Evolutionary conservation across 805 yeast genomes (phyloP).

Genomic region (Torulaspora franciscae): DNA sequence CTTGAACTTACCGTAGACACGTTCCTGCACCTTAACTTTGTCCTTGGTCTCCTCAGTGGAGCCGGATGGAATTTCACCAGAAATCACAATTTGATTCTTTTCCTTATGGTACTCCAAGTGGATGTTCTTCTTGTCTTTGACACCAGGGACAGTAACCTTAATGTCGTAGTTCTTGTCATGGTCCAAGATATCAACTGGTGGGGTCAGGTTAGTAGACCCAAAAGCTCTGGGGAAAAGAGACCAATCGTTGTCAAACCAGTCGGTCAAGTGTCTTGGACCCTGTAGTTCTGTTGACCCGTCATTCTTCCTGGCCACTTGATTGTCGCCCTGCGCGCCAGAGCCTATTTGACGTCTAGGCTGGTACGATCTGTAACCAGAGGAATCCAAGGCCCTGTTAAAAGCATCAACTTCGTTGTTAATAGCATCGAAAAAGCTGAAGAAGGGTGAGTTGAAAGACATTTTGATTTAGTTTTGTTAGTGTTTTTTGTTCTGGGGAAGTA

Average conservation of each 20-base stretch:
- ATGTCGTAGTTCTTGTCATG: conserved; percentile 40
- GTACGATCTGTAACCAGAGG: conserved; percentile 25
- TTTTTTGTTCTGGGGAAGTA: neutral
- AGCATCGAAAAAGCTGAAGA: conserved; percentile 42
- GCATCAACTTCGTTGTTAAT: conserved; percentile 41
- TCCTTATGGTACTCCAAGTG: conserved; percentile 45
- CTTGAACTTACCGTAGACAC: conserved; percentile 40
- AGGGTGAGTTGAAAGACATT: conserved; percentile 41
- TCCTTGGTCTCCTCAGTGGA: conserved; percentile 21
- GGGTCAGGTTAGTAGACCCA: conserved; percentile 29
- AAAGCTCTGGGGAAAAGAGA: conserved; percentile 30
- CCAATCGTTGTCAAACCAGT: conserved; percentile 27
- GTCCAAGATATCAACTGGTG: conserved; percentile 46
- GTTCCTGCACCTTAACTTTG: conserved; percentile 33
- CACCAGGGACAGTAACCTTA: conserved; percentile 47
- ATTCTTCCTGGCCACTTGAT: conserved; percentile 10
- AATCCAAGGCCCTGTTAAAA: conserved; percentile 35
- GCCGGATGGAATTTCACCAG: conserved; percentile 41
- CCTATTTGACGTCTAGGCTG: conserved; percentile 21
- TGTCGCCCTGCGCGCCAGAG: conserved; percentile 9
- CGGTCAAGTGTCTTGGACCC: conserved; percentile 12
- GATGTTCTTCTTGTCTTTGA: conserved; percentile 40
- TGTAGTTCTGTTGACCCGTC: conserved; percentile 5
- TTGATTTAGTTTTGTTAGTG: neutral
- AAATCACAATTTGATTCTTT: conserved; percentile 39